phyloP scores from a whole-genome alignment of 805 yeast genomes.

The Suhomyces faveliae region DNA sequence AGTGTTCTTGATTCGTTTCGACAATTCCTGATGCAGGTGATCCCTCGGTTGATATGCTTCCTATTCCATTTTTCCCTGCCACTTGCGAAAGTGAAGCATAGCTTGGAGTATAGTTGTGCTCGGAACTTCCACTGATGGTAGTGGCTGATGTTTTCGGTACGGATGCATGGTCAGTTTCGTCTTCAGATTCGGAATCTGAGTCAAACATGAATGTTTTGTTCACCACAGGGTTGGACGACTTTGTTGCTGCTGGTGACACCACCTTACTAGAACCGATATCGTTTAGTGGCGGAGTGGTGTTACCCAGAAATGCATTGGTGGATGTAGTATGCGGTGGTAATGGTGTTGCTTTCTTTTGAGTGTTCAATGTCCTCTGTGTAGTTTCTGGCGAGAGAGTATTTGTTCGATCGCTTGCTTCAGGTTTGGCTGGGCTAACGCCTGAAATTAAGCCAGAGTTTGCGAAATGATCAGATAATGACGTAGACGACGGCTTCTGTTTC shows the following conservation, averaged over 20 bases:
- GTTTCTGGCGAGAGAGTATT: slow-evolving; percentile 4
- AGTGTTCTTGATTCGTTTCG: slow-evolving; percentile 8
- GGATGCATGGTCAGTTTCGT: slow-evolving; percentile 24
- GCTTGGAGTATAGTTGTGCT: slow-evolving; percentile 23
- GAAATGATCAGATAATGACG: slow-evolving; percentile 21
- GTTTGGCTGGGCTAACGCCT: not conserved
- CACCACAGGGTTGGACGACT: slow-evolving; percentile 1
- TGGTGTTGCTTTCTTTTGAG: slow-evolving; percentile 38
- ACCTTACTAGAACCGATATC: not conserved
- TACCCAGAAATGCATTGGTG: slow-evolving; percentile 41
- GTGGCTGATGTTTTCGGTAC: not conserved
- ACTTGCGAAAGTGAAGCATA: slow-evolving; percentile 50
- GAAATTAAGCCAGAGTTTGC: slow-evolving; percentile 10
- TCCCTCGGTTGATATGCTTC: slow-evolving; percentile 27
- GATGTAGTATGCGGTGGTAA: slow-evolving; percentile 44
- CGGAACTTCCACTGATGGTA: not conserved
- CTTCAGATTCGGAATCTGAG: slow-evolving; percentile 28
- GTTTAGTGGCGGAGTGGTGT: slow-evolving; percentile 22
- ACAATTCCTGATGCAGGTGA: not conserved
- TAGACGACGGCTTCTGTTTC: slow-evolving; percentile 11
- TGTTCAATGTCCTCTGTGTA: slow-evolving; percentile 9
- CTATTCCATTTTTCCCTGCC: slow-evolving; percentile 45
- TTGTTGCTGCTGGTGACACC: not conserved
- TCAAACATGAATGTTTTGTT: slow-evolving; percentile 36
- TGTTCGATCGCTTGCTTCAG: not conserved